Evolutionary conservation across 768 basidiomycete genomes (phyloP).

Genomic region (Hydnomerulius pinastri): DNA sequence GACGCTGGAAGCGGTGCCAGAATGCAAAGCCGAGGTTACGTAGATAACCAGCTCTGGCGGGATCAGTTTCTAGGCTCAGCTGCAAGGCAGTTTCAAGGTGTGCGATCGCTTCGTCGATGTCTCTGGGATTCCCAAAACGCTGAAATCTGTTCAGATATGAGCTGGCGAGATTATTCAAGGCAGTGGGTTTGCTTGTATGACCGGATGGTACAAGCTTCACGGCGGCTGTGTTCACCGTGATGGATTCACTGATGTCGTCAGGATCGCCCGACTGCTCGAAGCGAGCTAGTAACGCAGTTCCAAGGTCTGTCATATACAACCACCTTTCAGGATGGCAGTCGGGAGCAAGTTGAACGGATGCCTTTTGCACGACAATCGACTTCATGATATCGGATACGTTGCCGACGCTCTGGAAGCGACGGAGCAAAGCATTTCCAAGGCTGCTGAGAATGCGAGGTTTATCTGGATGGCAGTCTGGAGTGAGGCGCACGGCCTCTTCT

Average conservation of each 20-base stretch:
- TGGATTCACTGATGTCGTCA: neutral
- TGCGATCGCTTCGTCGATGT: neutral
- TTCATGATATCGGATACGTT: neutral
- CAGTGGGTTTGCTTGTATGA: neutral
- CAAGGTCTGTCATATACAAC: neutral
- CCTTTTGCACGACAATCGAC: neutral
- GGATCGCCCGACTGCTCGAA: neutral
- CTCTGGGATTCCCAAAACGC: neutral
- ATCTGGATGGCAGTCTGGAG: no score
- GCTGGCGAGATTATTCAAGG: neutral
- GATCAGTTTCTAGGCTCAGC: neutral
- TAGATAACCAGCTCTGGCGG: neutral
- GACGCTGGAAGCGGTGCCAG: constrained; percentile 14
- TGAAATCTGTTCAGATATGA: neutral
- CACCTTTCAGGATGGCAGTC: neutral
- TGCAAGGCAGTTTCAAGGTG: neutral
- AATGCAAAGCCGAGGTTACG: constrained; percentile 16
- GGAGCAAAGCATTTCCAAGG: neutral
- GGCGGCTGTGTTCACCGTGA: neutral
- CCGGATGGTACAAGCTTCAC: neutral
- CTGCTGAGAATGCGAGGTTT: no score
- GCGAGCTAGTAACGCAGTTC: neutral
- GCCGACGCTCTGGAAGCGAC: neutral
- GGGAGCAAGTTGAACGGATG: neutral
- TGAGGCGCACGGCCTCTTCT: no score